Evolutionary conservation across 192 early-diverging fungal species (phyloP), one percentile per base, ranked within the genome.

Genomic region (Globomyces pollinis-pini): DNA sequence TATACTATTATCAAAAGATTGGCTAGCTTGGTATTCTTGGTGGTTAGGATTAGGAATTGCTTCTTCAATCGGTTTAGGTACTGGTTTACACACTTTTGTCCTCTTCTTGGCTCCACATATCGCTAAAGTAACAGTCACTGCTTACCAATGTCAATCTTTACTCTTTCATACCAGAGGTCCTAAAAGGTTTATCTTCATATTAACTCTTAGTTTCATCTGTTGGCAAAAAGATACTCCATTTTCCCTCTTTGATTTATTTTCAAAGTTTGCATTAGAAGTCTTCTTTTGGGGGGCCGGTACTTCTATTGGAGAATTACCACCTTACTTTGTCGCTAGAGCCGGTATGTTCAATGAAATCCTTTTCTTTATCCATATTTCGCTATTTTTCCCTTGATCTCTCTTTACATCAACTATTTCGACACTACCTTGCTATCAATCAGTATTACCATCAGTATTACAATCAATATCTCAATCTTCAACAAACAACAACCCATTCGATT

Each of bases 231-330:
- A 44, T 7, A 26, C 64, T 9, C 16, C 47, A 9, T 44, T 86
- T 20, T 75, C 88, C 0, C 59, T 92, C 13, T 79, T 66, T 50
- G 50, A 67, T 2, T 86, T 97, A 12, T 79, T 81, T 38, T 38
- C 65, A 33, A 90, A 88, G 60, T 84, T 97, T 1, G 62, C 79
- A 32, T 72, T 72, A 60, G 91, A 93, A 52, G 84, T 80, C 44
- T 86, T 93, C 45, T 92, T 89, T 64, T 97, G 94, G 94, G 93
- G 93, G 16, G 65, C 87, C 31, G 93, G 93, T 31, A 96, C 93
- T 0, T 86, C 94, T 12, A 66, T 97, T 11, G 94, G 92, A 16
- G 94, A 97, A 68, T 65, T 97, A 20, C 94, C 93, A 12, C 94
- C 94, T 1, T 94, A 95, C 64, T 95, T 97, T 75, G 88, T 94